Percentiles rank a stretch among this genome's conserved stretches.
These are phyloP conservation scores for Xeromyces bisporus DNA, from an alignment of 495 filamentous ascomycete genomes.

Conservation along the genomic window DNA sequence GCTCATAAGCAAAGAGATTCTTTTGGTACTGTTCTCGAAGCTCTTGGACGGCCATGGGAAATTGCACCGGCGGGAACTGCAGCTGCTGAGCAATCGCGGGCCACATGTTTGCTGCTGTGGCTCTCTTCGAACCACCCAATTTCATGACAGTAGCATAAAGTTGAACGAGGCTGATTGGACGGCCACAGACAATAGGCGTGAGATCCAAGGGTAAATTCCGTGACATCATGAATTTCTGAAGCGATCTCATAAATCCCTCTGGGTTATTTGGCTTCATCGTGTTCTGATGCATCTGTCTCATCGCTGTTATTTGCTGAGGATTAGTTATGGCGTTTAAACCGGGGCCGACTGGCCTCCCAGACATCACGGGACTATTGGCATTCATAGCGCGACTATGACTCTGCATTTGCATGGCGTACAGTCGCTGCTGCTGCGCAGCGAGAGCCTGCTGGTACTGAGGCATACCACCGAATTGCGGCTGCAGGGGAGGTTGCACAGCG, in stretches of 20 bases:
- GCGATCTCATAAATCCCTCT: constrained; percentile 57
- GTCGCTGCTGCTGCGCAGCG: constrained; percentile 31
- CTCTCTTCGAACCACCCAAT: constrained; percentile 60
- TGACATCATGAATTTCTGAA: constrained; percentile 54
- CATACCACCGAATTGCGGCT: constrained; percentile 26
- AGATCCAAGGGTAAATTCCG: constrained; percentile 51
- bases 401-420: constrained; percentile 41
- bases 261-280: constrained; percentile 40
- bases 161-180: constrained; percentile 50
- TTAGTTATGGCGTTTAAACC: constrained; percentile 31
- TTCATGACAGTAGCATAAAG: constrained; percentile 63
- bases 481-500: constrained; percentile 20
- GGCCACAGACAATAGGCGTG: constrained; percentile 52
- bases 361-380: constrained; percentile 31
- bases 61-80: constrained; percentile 47
- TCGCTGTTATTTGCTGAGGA: constrained; percentile 29
- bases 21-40: constrained; percentile 55
- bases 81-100: constrained; percentile 47
- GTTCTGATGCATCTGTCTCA: constrained; percentile 45
- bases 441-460: constrained; percentile 33
- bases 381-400: constrained; percentile 50
- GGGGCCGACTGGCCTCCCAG: constrained; percentile 20
- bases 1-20: constrained; percentile 59
- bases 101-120: constrained; percentile 55
- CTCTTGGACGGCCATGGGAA: constrained; percentile 47